Evolutionary conservation across 1,139 yeast species (phyloP).

Genomic region (Zygotorulaspora mrakii): DNA sequence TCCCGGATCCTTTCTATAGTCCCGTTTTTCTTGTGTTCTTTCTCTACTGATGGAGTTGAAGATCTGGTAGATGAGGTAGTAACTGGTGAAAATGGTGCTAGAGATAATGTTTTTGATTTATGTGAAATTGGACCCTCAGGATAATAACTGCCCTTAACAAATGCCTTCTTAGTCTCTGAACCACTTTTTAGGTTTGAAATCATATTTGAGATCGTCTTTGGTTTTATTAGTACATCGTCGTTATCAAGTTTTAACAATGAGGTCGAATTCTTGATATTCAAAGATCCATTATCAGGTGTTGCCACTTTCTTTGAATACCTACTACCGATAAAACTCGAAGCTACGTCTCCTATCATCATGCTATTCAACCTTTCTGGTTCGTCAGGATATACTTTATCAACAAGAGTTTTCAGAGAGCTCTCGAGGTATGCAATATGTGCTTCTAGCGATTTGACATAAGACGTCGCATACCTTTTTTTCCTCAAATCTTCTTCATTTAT

Average conservation of each 20-base stretch:
- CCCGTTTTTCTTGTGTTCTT: slow-evolving; percentile 2
- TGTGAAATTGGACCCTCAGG: slow-evolving; percentile 34
- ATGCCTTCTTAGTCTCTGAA: slow-evolving; percentile 19
- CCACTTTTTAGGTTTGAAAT: too few species aligned
- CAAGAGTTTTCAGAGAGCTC: slow-evolving; percentile 25
- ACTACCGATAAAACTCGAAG: slow-evolving; percentile 12
- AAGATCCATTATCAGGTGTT: background rate
- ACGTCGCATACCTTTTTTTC: slow-evolving; percentile 50
- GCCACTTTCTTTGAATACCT: slow-evolving; percentile 1
- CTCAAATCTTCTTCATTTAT: slow-evolving; percentile 51
- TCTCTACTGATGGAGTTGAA: slow-evolving; percentile 9
- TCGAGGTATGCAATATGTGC: slow-evolving; percentile 33
- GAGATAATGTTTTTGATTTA: slow-evolving; percentile 18
- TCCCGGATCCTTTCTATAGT: slow-evolving; percentile 34
- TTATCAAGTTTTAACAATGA: background rate
- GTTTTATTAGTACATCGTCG: background rate
- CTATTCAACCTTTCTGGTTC: slow-evolving; percentile 18
- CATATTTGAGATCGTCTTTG: background rate
- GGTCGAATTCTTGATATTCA: background rate
- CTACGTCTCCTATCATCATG: slow-evolving; percentile 26
- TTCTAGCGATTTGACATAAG: slow-evolving; percentile 44
- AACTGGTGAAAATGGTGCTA: slow-evolving; percentile 11
- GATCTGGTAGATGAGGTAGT: slow-evolving; percentile 14
- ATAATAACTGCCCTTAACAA: slow-evolving; percentile 34
- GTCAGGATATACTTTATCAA: slow-evolving; percentile 23